A percentile compares a stretch with the other conserved stretches of the same genome.
phyloP scores from a whole-genome alignment of 2,329 filamentous ascomycete species.

The Aspergillus clavatus region DNA sequence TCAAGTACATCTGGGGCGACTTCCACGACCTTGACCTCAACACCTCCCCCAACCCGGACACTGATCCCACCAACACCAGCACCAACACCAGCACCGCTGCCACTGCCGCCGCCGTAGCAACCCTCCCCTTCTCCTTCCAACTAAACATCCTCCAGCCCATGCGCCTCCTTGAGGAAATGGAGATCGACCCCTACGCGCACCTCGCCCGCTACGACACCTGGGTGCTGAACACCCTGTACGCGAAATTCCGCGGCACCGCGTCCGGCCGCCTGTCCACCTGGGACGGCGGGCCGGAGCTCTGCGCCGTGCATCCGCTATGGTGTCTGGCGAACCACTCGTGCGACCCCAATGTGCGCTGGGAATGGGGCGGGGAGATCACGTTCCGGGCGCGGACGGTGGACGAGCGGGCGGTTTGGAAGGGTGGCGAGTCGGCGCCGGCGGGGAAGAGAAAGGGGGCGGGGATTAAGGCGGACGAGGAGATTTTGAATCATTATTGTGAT shows the following conservation, averaged over 20 bases:
- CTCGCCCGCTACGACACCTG: constrained; percentile 43
- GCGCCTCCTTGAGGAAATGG: constrained; percentile 60
- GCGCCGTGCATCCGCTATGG: constrained; percentile 92
- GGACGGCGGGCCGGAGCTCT: constrained; percentile 82
- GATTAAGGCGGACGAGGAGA: constrained; percentile 74
- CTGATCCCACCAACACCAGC: no score
- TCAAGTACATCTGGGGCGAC: constrained; percentile 64
- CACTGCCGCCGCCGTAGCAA: constrained; percentile 31
- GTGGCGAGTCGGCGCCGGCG: constrained; percentile 13
- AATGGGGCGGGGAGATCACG: constrained; percentile 61
- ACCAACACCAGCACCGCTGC: not conserved
- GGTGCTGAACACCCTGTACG: constrained; percentile 84
- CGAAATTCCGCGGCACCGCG: constrained; percentile 89
- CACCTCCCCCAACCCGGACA: constrained; percentile 5
- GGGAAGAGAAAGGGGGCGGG: constrained; percentile 42
- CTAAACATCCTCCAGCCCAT: constrained; percentile 56
- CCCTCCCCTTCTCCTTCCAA: constrained; percentile 58
- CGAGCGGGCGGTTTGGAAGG: constrained; percentile 37
- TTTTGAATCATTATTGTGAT: constrained; percentile 94
- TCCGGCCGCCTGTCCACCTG: constrained; percentile 72
- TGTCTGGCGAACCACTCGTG: constrained; percentile 96
- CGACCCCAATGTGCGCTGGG: constrained; percentile 90
- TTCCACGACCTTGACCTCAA: constrained; percentile 42
- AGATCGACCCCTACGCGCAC: constrained; percentile 53
- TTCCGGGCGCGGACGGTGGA: constrained; percentile 31